A percentile compares a stretch with the other conserved stretches of the same genome.
Evolutionary conservation across 441 rosid genomes (phyloP).

Genomic region (Populus trichocarpa): DNA sequence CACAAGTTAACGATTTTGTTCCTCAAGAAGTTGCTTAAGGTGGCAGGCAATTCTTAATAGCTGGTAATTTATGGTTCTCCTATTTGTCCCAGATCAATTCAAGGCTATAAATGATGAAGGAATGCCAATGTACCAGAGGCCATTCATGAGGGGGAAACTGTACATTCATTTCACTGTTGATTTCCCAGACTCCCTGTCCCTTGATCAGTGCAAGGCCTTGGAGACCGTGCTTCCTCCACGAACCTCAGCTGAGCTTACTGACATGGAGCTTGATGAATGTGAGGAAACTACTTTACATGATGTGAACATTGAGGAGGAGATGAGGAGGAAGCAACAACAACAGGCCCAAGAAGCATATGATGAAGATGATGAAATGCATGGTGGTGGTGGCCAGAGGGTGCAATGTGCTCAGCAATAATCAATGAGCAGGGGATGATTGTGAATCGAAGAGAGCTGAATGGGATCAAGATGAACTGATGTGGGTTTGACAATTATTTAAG

Average conservation of each 20-base stretch:
- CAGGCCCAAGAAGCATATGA: conserved; percentile 82
- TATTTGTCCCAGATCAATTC: conserved; percentile 49
- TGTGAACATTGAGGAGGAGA: conserved; percentile 88
- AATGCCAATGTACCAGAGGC: conserved; percentile 85
- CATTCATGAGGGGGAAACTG: conserved; percentile 90
- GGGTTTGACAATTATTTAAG: conserved; percentile 5
- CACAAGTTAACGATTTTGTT: neutral
- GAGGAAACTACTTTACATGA: conserved; percentile 87
- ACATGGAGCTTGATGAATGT: conserved; percentile 94
- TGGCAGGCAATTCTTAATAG: neutral
- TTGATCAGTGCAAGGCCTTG: conserved; percentile 67
- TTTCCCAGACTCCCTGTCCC: conserved; percentile 65
- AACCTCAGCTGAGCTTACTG: conserved; percentile 50
- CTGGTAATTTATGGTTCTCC: neutral
- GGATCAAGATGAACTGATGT: neutral
- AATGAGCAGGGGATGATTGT: neutral
- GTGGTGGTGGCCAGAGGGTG: conserved; percentile 85
- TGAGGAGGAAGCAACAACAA: conserved; percentile 67
- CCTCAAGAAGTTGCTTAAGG: no score
- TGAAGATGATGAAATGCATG: conserved; percentile 73
- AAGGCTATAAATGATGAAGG: conserved; percentile 92
- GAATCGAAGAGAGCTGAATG: neutral
- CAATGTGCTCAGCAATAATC: conserved; percentile 89
- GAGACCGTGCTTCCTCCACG: conserved; percentile 65
- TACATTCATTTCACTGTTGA: conserved; percentile 85